Evolutionary conservation across 306 rosid genomes (phyloP).

Genomic region (Acacia acuminata): DNA sequence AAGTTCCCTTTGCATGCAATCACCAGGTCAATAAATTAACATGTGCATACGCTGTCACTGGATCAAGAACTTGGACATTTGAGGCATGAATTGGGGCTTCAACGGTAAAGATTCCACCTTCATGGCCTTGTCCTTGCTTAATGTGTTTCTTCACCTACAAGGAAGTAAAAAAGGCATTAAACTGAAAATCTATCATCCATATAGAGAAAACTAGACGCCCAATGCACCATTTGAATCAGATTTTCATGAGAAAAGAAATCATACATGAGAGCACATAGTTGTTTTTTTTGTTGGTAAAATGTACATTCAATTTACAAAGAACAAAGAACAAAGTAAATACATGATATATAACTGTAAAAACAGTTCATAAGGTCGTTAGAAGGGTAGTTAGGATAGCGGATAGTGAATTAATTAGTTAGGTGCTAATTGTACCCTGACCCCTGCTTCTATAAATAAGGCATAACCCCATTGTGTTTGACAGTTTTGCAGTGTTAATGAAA

Average conservation of each 20-base stretch:
- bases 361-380: no score
- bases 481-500: no score
- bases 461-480: no score
- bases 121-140: slow-evolving; percentile 96
- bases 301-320: neutral
- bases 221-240: slow-evolving; percentile 5
- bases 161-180: neutral
- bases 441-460: no score
- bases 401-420: no score
- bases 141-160: slow-evolving; percentile 88
- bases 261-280: neutral
- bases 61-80: slow-evolving; percentile 84
- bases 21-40: neutral
- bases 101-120: slow-evolving; percentile 90
- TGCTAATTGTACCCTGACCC: no score
- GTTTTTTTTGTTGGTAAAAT: neutral
- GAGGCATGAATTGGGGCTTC: slow-evolving; percentile 96
- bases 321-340: neutral
- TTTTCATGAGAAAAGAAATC: neutral
- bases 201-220: slow-evolving; percentile 5
- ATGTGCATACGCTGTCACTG: slow-evolving; percentile 68
- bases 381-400: no score
- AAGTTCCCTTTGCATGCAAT: slow-evolving; percentile 14
- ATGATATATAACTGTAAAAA: neutral
- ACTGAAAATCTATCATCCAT: neutral